phyloP scores from a whole-genome alignment of 371 early-diverging fungal species.

The Mortierella sp. region DNA sequence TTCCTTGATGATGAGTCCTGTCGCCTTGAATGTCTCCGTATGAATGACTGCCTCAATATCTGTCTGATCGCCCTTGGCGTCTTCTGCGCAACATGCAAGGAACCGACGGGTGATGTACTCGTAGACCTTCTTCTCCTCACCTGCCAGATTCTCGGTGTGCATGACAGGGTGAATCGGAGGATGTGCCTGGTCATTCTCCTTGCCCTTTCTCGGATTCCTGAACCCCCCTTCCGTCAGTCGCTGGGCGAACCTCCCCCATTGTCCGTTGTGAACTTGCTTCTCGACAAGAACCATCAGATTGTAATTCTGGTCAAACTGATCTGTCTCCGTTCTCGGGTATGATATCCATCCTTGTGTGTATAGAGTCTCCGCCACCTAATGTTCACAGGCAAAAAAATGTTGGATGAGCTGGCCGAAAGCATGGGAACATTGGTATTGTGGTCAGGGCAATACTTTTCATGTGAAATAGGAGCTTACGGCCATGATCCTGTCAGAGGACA shows the following conservation, averaged over 20 bases:
- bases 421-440: neutral
- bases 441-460: neutral
- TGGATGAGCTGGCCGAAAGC: neutral
- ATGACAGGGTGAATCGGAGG: constrained; percentile 99
- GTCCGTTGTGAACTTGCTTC: constrained; percentile 70
- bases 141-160: constrained; percentile 71
- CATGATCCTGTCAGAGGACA: constrained; percentile 92
- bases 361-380: constrained; percentile 85
- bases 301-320: constrained; percentile 88
- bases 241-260: constrained; percentile 79
- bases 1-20: constrained; percentile 85
- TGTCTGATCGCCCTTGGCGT: constrained; percentile 95
- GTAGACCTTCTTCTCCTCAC: constrained; percentile 85
- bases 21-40: constrained; percentile 79
- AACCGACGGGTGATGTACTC: constrained; percentile 96
- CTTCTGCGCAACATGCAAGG: constrained; percentile 94
- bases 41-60: constrained; percentile 76
- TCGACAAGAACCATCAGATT: constrained; percentile 78
- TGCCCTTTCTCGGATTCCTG: constrained; percentile 88
- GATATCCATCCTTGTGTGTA: constrained; percentile 94
- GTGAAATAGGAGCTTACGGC: constrained; percentile 62
- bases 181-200: constrained; percentile 98
- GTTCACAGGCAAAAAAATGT: neutral
- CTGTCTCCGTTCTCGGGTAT: constrained; percentile 99
- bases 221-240: constrained; percentile 84